Conservation (phyloP, 306 rosid species). For the Vigna nakashimae region DNA sequence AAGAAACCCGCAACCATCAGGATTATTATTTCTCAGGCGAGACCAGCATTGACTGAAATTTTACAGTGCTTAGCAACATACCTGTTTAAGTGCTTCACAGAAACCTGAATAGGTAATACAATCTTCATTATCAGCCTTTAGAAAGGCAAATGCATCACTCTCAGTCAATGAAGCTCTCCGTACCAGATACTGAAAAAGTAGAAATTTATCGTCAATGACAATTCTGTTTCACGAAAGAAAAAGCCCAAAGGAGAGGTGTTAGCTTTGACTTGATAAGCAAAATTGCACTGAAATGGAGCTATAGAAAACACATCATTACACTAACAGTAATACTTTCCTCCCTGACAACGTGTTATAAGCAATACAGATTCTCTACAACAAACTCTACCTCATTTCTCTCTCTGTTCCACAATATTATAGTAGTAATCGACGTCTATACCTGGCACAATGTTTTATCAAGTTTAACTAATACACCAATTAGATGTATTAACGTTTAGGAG, state of each 20-base stretch:
- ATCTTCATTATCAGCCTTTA: constrained; percentile 74
- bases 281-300: constrained; percentile 6
- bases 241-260: constrained; percentile 8
- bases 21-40: constrained; percentile 13
- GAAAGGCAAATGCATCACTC: constrained; percentile 71
- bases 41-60: not conserved
- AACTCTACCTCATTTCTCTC: not conserved
- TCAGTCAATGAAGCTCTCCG: constrained; percentile 71
- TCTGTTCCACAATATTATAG: not conserved
- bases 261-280: too few relatives aligned
- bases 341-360: not conserved
- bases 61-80: constrained; percentile 31
- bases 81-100: constrained; percentile 81
- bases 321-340: not conserved
- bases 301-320: not conserved
- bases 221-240: constrained; percentile 19
- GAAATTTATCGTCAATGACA: constrained; percentile 39
- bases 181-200: constrained; percentile 65
- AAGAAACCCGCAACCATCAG: not conserved
- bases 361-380: not conserved
- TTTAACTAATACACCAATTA: constrained; percentile 1
- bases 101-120: constrained; percentile 71
- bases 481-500: constrained; percentile 3
- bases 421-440: not conserved
- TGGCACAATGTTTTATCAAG: not conserved